These are phyloP conservation scores for Xylariaceae sp. DNA, from an alignment of 2,329 filamentous ascomycete species.

Conservation along the genomic window DNA sequence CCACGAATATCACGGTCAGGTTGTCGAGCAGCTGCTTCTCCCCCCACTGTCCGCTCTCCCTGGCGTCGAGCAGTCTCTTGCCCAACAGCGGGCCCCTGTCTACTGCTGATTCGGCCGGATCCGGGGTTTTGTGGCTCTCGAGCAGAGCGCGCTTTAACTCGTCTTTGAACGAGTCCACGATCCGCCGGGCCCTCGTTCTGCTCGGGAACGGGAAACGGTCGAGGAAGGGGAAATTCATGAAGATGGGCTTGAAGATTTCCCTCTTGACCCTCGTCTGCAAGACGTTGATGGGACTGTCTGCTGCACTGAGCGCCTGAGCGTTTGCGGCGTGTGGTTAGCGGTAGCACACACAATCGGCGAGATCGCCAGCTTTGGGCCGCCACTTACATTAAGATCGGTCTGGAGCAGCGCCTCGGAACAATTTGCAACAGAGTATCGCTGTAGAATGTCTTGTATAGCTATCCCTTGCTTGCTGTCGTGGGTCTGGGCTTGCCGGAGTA, in stretches of 20 bases:
- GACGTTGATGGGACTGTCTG: conserved; percentile 25
- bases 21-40: conserved; percentile 46
- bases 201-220: conserved; percentile 34
- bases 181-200: conserved; percentile 28
- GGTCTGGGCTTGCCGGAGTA: background rate
- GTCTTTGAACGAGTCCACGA: conserved; percentile 32
- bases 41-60: conserved; percentile 28
- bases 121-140: conserved; percentile 4
- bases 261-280: conserved; percentile 35
- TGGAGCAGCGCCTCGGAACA: conserved; percentile 38
- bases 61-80: conserved; percentile 27
- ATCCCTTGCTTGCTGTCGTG: conserved; percentile 29
- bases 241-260: conserved; percentile 40
- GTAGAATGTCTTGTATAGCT: conserved; percentile 38
- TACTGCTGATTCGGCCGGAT: background rate
- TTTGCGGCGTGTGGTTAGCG: background rate
- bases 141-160: conserved; percentile 21
- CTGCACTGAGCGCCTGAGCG: conserved; percentile 29
- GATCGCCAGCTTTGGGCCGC: no score
- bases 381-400: conserved; percentile 28
- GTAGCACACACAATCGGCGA: background rate
- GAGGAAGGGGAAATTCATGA: conserved; percentile 40
- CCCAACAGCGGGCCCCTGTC: conserved; percentile 21
- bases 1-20: conserved; percentile 44
- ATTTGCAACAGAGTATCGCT: conserved; percentile 43